phyloP scores from a whole-genome alignment of 2,329 filamentous ascomycete species.

The Botryotinia narcissicola region DNA sequence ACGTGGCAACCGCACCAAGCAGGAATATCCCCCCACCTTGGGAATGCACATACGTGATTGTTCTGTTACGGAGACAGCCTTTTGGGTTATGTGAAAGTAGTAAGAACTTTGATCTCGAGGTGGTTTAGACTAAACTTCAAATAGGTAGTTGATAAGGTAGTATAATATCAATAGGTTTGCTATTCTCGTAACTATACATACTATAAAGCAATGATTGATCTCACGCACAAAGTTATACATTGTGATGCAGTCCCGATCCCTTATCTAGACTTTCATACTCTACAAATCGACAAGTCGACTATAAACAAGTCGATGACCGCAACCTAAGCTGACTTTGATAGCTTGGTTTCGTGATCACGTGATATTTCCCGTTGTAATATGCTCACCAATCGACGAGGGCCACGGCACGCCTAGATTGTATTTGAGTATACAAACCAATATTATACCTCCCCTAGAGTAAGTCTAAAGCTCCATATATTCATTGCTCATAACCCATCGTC shows the following conservation, averaged over 20 bases:
- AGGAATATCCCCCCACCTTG: too few relatives aligned
- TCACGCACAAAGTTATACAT: background rate
- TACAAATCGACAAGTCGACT: too few relatives aligned
- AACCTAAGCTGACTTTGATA: too few relatives aligned
- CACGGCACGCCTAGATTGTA: background rate
- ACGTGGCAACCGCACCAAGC: too few relatives aligned
- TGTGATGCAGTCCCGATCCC: accelerated
- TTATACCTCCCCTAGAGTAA: background rate
- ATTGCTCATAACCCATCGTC: background rate
- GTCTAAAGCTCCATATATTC: background rate
- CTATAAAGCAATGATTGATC: background rate
- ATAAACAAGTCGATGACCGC: too few relatives aligned
- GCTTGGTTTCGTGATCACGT: too few relatives aligned
- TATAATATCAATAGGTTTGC: background rate
- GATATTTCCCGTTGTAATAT: too few relatives aligned
- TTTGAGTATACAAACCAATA: background rate
- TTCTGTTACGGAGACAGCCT: background rate
- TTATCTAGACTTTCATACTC: background rate
- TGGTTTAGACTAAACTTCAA: background rate
- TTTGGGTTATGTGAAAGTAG: background rate
- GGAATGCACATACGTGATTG: too few relatives aligned
- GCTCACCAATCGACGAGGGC: too few relatives aligned
- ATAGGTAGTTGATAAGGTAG: background rate
- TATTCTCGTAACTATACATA: background rate
- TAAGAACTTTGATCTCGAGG: background rate